Evolutionary conservation across 768 basidiomycete genomes (phyloP), one percentile per base, ranked within the genome.

Genomic region (Mrakia frigida): DNA sequence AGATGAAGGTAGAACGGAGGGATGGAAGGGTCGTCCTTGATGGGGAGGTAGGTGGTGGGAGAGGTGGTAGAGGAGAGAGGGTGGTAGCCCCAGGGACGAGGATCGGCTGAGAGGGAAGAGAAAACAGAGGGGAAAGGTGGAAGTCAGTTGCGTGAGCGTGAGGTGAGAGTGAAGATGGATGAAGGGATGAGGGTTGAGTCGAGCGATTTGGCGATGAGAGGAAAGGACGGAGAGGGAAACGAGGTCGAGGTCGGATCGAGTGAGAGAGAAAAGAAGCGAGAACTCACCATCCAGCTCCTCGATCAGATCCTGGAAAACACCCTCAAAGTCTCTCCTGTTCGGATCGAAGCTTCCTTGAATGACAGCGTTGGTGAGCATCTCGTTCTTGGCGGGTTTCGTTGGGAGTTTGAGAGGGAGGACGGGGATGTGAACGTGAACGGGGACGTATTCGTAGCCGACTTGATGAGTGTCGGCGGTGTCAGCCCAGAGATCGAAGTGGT

Each of bases 271-370:
- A n/a, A 28, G 28, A n/a, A 28, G 10, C 50, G 63, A 68, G 13
- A 46, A 76, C 80, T 18, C 67, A 85, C 85, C 81, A 21, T 81
- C 79, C 6, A 86, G 75, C 3, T 83, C 85, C 11, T 76, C 71
- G 28, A 80, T 82, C 37, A 86, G 79, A 39, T 85, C 84, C 0
- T 75, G 56, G 75, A 86, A 85, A 21, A 85, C 79, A 41, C 81
- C 79, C 10, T 77, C 31, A 74, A 85, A 86, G 77, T 85, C 83
- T 21, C 86, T 82, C 16, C 86, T 82, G 21, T 79, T 81, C 10
- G 80, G 50, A 39, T 80, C 79, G 76, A 86, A 85, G 3, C 80
- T 83, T 31, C 85, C 85, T 80, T 86, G 85, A 33, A 86, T 85
- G 75, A 85, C 85, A 2, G 84, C 85, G 71, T 83, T 83, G 28